These are phyloP conservation scores for Viola pubescens DNA, from an alignment of 441 rosid genomes.

Conservation along the genomic window DNA sequence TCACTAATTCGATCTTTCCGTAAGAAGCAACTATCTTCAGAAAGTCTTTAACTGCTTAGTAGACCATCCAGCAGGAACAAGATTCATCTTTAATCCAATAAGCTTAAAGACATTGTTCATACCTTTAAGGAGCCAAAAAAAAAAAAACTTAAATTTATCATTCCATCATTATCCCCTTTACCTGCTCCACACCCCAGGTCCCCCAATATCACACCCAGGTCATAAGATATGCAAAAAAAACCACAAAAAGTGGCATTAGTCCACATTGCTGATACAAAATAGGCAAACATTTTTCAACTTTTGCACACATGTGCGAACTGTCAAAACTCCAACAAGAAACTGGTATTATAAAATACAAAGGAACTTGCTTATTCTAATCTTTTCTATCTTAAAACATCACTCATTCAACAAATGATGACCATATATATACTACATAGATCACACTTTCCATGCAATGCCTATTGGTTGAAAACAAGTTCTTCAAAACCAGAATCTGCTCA, in stretches of 20 bases:
- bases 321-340: constrained; percentile 1
- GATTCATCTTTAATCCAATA: too few relatives aligned
- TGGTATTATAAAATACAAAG: constrained; percentile 13
- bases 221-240: not conserved
- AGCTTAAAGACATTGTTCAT: too few relatives aligned
- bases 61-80: too few relatives aligned
- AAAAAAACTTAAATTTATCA: too few relatives aligned
- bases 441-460: constrained; percentile 10
- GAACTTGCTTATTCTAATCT: constrained; percentile 12
- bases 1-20: too few relatives aligned
- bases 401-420: constrained; percentile 26
- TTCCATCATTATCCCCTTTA: not conserved
- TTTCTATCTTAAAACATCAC: constrained; percentile 1
- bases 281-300: constrained; percentile 12
- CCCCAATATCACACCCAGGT: not conserved
- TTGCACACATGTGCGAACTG: constrained; percentile 15
- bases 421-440: constrained; percentile 14
- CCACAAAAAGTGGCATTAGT: constrained; percentile 11
- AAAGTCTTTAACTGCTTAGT: too few relatives aligned
- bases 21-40: too few relatives aligned
- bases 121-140: too few relatives aligned
- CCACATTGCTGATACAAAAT: constrained; percentile 5
- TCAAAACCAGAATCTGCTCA: constrained; percentile 10
- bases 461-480: constrained; percentile 2
- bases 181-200: not conserved